A percentile compares a stretch with the other conserved stretches of the same genome.
Conservation (phyloP, 768 basidiomycete genomes). For the Lactarius hengduanensis region DNA sequence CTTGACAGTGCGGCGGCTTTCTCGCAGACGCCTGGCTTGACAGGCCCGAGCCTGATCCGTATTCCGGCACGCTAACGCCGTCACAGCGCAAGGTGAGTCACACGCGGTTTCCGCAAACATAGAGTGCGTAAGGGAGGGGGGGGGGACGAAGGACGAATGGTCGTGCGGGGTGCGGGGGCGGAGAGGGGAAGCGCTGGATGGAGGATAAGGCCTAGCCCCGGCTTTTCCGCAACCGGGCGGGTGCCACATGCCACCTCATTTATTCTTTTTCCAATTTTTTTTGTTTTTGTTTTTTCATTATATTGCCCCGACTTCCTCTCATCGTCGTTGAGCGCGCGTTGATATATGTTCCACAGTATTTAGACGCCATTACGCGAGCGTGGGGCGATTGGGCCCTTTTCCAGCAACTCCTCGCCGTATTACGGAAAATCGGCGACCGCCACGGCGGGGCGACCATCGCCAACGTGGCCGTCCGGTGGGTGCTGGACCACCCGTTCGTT, state of each 20-base stretch:
- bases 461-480: constrained; percentile 81
- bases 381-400: constrained; percentile 82
- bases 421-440: constrained; percentile 64
- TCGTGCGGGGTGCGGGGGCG: not conserved
- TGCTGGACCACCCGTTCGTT: constrained; percentile 72
- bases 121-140: not conserved
- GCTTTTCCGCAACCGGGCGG: not conserved
- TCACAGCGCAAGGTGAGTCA: constrained; percentile 69
- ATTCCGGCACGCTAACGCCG: constrained; percentile 65
- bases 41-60: constrained; percentile 66
- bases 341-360: constrained; percentile 50
- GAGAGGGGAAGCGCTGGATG: not conserved
- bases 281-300: not conserved
- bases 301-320: not conserved
- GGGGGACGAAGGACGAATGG: not conserved
- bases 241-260: not conserved
- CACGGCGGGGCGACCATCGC: constrained; percentile 67
- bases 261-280: not conserved
- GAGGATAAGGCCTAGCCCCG: not conserved
- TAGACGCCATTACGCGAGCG: constrained; percentile 75
- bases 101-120: not conserved
- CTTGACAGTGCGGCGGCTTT: constrained; percentile 74
- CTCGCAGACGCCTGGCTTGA: constrained; percentile 74
- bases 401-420: constrained; percentile 57
- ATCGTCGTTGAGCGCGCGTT: not conserved